A percentile compares a stretch with the other conserved stretches of the same genome.
Evolutionary conservation across 352 stramenopile species (phyloP).

Genomic region (Phytophthora hibernalis): DNA sequence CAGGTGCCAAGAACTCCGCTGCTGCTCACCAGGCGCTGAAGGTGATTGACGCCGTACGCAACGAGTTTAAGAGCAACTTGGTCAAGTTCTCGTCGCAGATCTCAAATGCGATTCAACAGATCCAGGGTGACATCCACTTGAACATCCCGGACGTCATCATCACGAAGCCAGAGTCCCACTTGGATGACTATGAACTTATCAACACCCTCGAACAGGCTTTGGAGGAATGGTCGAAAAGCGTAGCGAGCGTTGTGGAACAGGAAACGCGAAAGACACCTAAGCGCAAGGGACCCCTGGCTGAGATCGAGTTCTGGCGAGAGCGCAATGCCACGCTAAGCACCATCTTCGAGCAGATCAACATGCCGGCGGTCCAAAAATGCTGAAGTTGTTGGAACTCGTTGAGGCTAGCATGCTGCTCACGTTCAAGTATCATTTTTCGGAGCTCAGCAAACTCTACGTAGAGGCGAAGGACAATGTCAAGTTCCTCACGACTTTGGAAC

Average conservation of each 20-base stretch:
- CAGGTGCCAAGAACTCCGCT: conserved; percentile 16
- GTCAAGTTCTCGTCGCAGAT: conserved; percentile 95
- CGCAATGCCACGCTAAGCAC: conserved; percentile 94
- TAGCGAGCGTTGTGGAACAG: conserved; percentile 91
- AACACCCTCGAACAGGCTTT: conserved; percentile 91
- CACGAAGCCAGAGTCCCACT: conserved; percentile 84
- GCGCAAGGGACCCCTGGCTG: conserved; percentile 90
- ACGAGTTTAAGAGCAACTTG: conserved; percentile 91
- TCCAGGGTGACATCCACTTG: conserved; percentile 94
- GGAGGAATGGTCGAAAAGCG: conserved; percentile 94
- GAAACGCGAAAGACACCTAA: conserved; percentile 90
- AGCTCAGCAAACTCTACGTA: conserved; percentile 95
- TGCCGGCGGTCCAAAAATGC: conserved; percentile 96
- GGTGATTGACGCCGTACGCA: conserved; percentile 83
- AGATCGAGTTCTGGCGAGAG: conserved; percentile 97
- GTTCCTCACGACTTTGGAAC: conserved; percentile 96
- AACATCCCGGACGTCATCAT: conserved; percentile 93
- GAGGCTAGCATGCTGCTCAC: conserved; percentile 91
- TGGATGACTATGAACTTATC: conserved; percentile 89
- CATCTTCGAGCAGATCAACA: conserved; percentile 97
- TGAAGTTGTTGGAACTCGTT: conserved; percentile 93
- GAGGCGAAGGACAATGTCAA: conserved; percentile 98
- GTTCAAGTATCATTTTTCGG: conserved; percentile 95
- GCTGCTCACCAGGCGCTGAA: conserved; percentile 63
- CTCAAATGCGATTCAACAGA: conserved; percentile 92